Base-by-base conservation (phyloP, 192 early-diverging fungal genomes). In the Gamsiella multidivaricata region DNA sequence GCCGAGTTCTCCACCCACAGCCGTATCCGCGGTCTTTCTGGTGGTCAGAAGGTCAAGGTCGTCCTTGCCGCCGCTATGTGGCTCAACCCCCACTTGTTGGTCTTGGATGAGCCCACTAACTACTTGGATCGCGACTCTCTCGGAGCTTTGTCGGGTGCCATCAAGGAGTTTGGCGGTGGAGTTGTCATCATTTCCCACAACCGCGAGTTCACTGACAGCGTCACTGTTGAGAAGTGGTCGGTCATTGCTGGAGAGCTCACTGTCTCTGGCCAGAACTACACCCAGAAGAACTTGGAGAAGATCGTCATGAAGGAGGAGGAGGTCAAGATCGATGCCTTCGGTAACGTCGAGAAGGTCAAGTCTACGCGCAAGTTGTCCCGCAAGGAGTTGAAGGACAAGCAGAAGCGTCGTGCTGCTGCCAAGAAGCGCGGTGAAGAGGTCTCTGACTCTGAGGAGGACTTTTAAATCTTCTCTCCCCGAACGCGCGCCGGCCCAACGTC, bases 61-160 rank as follows among this genome's bases (percentile, higher is more conserved):
- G 93, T 94, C 26, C 86, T 94, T 79, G 92, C 87, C 54, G 92
- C 91, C 61, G 92, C 93, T 46, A 87, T 94, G 86, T 94, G 93
- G 92, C 91, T 91, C 69, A 87, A 91, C 79, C 96, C 96, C 56
- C 95, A 97, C 80, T 91, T 95, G 71, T 88, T 96, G 74, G 88
- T 96, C 59, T 86, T 96, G 62, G 95, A 96, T 80, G 94, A 95
- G 85, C 95, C 95, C 61, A 96, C 91, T 51, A 88, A 86, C 70
- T 91, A 85, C 63, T 83, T 89, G 81, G 86, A 89, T 87, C 88
- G 85, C 42, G 88, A 89, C 58, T 86, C 88, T 54, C 76, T 89
- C 17, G 87, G 86, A 63, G 87, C 83, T 39, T 84, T 94, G 69
- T 91, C 91, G 31, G 80, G 69, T 69, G 92, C 92, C 65, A 92